These are phyloP conservation scores for Moesziomyces sp. DNA, from an alignment of 1,284 basidiomycete species.

Conservation along the genomic window DNA sequence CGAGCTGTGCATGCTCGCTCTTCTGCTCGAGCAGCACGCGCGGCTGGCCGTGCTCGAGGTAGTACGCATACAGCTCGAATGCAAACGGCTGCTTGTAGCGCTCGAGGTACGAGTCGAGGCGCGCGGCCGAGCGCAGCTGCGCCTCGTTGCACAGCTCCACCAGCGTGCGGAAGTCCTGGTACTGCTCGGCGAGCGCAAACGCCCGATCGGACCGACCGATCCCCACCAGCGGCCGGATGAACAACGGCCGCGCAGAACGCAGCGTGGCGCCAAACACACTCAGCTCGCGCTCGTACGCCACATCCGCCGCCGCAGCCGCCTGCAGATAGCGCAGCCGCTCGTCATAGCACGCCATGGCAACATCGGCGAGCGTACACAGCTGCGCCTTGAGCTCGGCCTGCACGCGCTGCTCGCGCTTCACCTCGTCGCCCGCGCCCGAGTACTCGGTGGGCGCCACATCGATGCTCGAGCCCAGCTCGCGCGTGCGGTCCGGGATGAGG, in stretches of 20 bases:
- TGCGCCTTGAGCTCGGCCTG: constrained; percentile 72
- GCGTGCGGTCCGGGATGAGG: constrained; percentile 70
- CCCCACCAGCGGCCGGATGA: constrained; percentile 80
- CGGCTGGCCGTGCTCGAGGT: constrained; percentile 74
- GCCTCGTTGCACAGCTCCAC: constrained; percentile 80
- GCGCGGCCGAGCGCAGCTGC: constrained; percentile 48
- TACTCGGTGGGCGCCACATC: constrained; percentile 65
- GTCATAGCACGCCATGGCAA: constrained; percentile 66
- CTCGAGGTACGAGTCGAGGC: constrained; percentile 77
- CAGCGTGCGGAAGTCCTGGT: constrained; percentile 83
- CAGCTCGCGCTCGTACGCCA: constrained; percentile 70
- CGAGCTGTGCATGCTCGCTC: constrained; percentile 73
- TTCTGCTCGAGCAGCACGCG: constrained; percentile 81
- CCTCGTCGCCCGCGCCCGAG: constrained; percentile 54
- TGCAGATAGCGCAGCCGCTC: constrained; percentile 68
- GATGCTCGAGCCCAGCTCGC: constrained; percentile 70
- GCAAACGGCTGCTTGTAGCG: constrained; percentile 86
- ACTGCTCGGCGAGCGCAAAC: constrained; percentile 83
- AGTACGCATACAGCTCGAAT: constrained; percentile 82
- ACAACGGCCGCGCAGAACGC: constrained; percentile 76
- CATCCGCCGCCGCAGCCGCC: constrained; percentile 32
- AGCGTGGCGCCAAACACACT: constrained; percentile 76
- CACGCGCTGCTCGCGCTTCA: constrained; percentile 53
- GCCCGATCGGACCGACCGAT: constrained; percentile 78
- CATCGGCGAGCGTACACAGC: constrained; percentile 75